Evolutionary conservation across 306 rosid species (phyloP).

Genomic region (Heteromeles arbutifolia): DNA sequence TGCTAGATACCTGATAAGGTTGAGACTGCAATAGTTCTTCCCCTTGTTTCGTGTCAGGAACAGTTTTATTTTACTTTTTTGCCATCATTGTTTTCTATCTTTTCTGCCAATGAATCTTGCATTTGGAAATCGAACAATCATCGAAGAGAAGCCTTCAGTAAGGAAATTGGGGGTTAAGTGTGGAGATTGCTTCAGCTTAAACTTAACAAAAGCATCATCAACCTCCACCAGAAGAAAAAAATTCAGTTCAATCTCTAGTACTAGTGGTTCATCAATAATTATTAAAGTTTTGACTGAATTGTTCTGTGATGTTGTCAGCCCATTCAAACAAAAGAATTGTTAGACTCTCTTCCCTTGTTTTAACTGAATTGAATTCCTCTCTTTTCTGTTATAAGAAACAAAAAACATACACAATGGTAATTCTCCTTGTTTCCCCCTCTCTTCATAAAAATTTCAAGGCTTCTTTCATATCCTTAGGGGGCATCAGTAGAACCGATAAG

Average conservation of each 20-base stretch:
- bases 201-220: too few relatives aligned
- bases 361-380: neutral
- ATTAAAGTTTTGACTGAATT: neutral
- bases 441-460: constrained; percentile 48
- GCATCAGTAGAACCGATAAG: constrained; percentile 52
- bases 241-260: neutral
- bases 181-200: too few relatives aligned
- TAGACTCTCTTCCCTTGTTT: neutral
- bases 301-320: neutral
- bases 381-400: neutral
- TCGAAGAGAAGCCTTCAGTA: neutral
- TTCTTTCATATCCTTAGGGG: constrained; percentile 63
- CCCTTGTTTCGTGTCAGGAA: neutral
- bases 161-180: too few relatives aligned
- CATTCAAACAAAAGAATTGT: neutral
- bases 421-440: neutral
- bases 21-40: neutral
- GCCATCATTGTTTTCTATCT: neutral
- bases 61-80: neutral
- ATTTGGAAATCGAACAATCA: neutral
- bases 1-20: neutral
- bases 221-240: neutral
- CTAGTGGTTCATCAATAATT: neutral
- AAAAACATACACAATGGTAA: neutral
- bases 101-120: neutral